phyloP scores from a whole-genome alignment of 495 filamentous ascomycete genomes.

The Daldinia bambusicola region DNA sequence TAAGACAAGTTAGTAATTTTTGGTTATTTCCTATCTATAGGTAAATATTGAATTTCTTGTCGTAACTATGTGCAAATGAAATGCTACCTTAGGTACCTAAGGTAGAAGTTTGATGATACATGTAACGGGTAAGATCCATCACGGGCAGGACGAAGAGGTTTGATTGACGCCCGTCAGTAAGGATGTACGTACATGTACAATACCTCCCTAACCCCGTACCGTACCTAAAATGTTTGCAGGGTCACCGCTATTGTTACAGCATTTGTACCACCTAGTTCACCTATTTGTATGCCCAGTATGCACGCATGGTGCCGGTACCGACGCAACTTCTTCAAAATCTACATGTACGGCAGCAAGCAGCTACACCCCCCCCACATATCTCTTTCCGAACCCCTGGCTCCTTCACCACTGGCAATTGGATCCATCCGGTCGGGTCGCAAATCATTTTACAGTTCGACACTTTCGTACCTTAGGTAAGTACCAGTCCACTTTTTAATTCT shows the following conservation, averaged over 20 bases:
- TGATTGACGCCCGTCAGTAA: neutral
- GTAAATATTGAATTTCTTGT: neutral
- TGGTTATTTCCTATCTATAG: neutral
- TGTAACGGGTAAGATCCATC: neutral
- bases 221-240: neutral
- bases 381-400: slow-evolving; percentile 39
- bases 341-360: slow-evolving; percentile 13
- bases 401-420: slow-evolving; percentile 30
- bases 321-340: neutral
- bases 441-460: slow-evolving; percentile 32
- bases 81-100: no score
- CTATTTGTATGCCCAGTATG: no score
- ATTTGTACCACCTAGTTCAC: slow-evolving; percentile 8
- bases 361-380: slow-evolving; percentile 26
- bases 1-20: neutral
- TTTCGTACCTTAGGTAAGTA: slow-evolving; percentile 15
- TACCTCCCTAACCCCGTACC: neutral
- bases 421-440: slow-evolving; percentile 38
- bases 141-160: neutral
- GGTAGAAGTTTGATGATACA: neutral
- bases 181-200: no score
- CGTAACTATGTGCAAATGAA: neutral
- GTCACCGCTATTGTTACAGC: slow-evolving; percentile 2
- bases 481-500: neutral
- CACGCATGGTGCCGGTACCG: neutral